These are phyloP conservation scores for Metschnikowia drakensbergensis DNA, from an alignment of 805 yeast species.

Conservation along the genomic window DNA sequence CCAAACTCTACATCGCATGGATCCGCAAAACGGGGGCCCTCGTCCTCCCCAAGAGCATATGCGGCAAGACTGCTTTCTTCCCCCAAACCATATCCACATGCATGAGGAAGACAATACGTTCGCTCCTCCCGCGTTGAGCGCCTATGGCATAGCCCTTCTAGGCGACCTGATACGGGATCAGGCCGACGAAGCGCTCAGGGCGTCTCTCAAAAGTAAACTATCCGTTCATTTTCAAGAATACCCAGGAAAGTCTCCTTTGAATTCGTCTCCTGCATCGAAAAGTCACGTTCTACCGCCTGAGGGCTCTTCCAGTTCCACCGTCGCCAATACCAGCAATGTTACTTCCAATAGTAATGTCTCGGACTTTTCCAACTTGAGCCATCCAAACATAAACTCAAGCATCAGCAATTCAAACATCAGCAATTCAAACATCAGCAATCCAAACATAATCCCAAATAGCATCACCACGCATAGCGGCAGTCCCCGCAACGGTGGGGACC, in stretches of 20 bases:
- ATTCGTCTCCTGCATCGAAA: constrained; percentile 3
- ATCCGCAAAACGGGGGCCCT: constrained; percentile 9
- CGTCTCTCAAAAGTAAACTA: constrained; percentile 26
- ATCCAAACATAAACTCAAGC: constrained; percentile 6
- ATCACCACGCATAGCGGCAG: background rate
- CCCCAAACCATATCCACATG: background rate
- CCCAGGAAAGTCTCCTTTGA: background rate
- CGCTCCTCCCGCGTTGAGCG: constrained; percentile 57
- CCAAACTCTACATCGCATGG: constrained; percentile 11
- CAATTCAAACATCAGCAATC: background rate
- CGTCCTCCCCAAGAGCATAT: background rate
- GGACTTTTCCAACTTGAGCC: background rate
- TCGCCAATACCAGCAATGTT: background rate
- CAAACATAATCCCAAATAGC: background rate
- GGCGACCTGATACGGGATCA: constrained; percentile 18
- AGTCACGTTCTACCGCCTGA: constrained; percentile 1
- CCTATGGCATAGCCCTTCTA: constrained; percentile 54
- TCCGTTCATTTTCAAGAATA: constrained; percentile 29
- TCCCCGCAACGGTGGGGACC: background rate
- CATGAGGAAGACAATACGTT: constrained; percentile 48
- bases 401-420: constrained; percentile 1
- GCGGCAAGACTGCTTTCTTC: background rate
- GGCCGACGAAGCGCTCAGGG: constrained; percentile 15
- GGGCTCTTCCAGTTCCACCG: background rate
- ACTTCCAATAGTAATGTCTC: background rate